These are phyloP conservation scores for Cryptococcus sp. DNA, from an alignment of 1,284 basidiomycete genomes.

Conservation along the genomic window DNA sequence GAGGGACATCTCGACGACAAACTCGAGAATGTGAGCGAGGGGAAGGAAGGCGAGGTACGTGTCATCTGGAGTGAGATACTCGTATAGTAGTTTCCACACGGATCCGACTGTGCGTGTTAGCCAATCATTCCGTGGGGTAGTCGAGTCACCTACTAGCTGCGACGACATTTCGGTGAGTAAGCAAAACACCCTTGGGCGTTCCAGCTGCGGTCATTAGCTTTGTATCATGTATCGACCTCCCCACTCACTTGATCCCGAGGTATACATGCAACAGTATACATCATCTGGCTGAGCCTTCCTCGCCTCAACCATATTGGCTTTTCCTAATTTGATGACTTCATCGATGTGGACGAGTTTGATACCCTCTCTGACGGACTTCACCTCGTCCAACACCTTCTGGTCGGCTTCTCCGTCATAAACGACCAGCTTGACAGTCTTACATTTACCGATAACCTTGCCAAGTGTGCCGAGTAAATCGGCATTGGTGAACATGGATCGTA, in stretches of 20 bases:
- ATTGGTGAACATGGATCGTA: constrained; percentile 73
- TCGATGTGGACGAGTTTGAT: constrained; percentile 63
- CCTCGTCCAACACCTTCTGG: constrained; percentile 56
- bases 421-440: constrained; percentile 68
- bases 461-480: constrained; percentile 75
- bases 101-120: constrained; percentile 56
- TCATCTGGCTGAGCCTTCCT: constrained; percentile 61
- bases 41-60: constrained; percentile 81
- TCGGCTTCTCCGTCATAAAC: constrained; percentile 79
- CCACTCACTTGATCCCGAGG: constrained; percentile 59
- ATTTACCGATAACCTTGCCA: constrained; percentile 63
- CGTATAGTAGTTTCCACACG: constrained; percentile 68
- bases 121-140: not conserved
- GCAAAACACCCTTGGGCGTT: constrained; percentile 85
- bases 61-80: constrained; percentile 66
- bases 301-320: constrained; percentile 53
- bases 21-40: constrained; percentile 81
- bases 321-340: constrained; percentile 64
- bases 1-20: constrained; percentile 48
- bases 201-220: constrained; percentile 53
- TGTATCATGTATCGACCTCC: not conserved
- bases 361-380: constrained; percentile 50
- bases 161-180: constrained; percentile 82
- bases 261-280: constrained; percentile 94
- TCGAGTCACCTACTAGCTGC: constrained; percentile 55